phyloP scores from a whole-genome alignment of 352 stramenopile genomes.

The Pythium myriotylum region DNA sequence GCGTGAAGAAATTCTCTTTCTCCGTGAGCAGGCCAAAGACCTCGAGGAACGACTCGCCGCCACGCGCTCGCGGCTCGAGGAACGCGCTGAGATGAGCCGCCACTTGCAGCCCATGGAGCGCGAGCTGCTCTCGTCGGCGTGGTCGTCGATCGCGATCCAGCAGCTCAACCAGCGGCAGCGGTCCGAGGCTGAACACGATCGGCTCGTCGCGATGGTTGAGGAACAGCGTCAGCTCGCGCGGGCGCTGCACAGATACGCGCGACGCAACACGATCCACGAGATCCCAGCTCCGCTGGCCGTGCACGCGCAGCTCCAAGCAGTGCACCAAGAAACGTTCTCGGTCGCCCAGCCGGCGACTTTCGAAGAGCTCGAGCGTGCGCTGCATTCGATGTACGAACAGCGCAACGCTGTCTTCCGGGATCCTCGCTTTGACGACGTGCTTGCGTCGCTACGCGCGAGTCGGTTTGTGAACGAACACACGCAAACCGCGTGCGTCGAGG shows the following conservation, averaged over 20 bases:
- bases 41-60: background rate
- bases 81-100: slow-evolving; percentile 2
- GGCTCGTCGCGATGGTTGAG: slow-evolving; percentile 24
- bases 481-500: background rate
- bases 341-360: slow-evolving; percentile 1
- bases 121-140: slow-evolving; percentile 11
- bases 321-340: background rate
- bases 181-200: slow-evolving; percentile 33
- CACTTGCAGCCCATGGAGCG: slow-evolving; percentile 2
- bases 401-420: background rate
- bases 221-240: slow-evolving; percentile 32
- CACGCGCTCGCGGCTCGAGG: slow-evolving; percentile 2
- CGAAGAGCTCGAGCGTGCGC: slow-evolving; percentile 2
- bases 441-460: background rate
- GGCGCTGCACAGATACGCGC: slow-evolving; percentile 10
- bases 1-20: slow-evolving; percentile 17
- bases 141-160: slow-evolving; percentile 6
- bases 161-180: slow-evolving; percentile 14
- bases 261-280: slow-evolving; percentile 5
- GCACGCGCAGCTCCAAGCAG: slow-evolving; percentile 5
- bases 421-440: slow-evolving; percentile 1
- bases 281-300: slow-evolving; percentile 9
- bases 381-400: slow-evolving; percentile 10
- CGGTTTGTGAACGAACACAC: slow-evolving; percentile 2
- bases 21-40: slow-evolving; percentile 7